Evolutionary conservation across 306 rosid species (phyloP), one percentile per base, ranked within the genome.

Genomic region (Begonia peltatifolia): DNA sequence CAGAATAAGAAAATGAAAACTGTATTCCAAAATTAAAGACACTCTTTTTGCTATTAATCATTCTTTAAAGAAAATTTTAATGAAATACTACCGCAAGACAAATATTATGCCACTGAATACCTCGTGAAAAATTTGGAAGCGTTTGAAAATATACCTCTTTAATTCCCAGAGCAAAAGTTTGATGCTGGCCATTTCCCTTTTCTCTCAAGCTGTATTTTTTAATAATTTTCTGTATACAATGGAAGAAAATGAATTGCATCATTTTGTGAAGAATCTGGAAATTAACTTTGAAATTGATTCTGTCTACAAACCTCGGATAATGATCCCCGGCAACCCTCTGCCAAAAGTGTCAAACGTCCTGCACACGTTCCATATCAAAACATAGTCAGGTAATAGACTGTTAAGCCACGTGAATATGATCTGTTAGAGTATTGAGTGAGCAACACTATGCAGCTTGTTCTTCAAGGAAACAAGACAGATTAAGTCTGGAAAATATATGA

Each of bases 291-390:
- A 44, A 15, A 36, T 35, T 52, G 53, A 42, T 41, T 23, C 44
- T 46, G 56, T 63, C 25, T 54, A 67, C 76, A 63, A 59, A 89
- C 97, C 95, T 89, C 97, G 52, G 97, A 85, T 65, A 89, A 46
- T 20, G 95, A 89, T 68, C 97, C 97, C 54, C 95, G 83, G 63
- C 97, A 89, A 46, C 97, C 97, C 84, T 89, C 97, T 41, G 95
- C 80, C 55, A 89, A 44, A 72, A 89, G 97, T 30, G 78, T 85
- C 41, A 82, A 36, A 41, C 66, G 74, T 54, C 97, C 97, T 89
- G 61, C 63, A 74, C 35, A 44, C 14, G 14, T 2, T 12, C 14
- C 1, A 44, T 44, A n/a, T 44, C 46, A 42, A 44, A 10, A n/a
- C 48, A 44, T 30, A 30, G 1, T 30, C 3, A 30, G 38, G 38